These are phyloP conservation scores for Phytophthora litchii DNA, from an alignment of 352 stramenopile genomes.

Conservation along the genomic window DNA sequence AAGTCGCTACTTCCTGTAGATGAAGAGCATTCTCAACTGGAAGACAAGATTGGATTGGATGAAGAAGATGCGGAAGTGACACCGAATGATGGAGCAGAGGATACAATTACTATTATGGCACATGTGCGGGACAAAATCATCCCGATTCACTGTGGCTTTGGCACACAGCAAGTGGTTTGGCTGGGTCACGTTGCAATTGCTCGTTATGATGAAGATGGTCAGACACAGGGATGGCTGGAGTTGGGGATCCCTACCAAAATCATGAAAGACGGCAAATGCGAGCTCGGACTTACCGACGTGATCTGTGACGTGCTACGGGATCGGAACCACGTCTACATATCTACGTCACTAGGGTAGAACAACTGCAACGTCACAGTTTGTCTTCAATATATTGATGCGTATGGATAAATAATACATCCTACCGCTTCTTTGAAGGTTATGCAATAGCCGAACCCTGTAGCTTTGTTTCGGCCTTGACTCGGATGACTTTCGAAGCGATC, in stretches of 20 bases:
- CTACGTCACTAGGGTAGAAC: conserved; percentile 47
- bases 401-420: conserved; percentile 11
- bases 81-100: conserved; percentile 55
- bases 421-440: neutral
- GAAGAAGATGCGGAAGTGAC: conserved; percentile 17
- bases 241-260: conserved; percentile 54
- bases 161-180: conserved; percentile 76
- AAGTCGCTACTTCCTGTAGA: conserved; percentile 8
- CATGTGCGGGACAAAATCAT: conserved; percentile 79
- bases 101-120: conserved; percentile 66
- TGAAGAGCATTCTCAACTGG: conserved; percentile 3
- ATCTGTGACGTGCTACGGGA: conserved; percentile 72
- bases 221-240: conserved; percentile 53
- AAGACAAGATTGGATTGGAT: conserved; percentile 7
- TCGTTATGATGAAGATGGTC: conserved; percentile 57
- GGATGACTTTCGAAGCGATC: conserved; percentile 47
- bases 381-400: conserved; percentile 1
- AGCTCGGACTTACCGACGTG: conserved; percentile 55
- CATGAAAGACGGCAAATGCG: conserved; percentile 49
- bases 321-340: conserved; percentile 71
- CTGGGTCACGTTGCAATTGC: conserved; percentile 76
- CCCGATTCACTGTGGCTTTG: conserved; percentile 68
- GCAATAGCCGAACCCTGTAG: conserved; percentile 3
- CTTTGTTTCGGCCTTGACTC: conserved; percentile 34
- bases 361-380: too few species aligned